phyloP scores from a whole-genome alignment of 2,329 filamentous ascomycete genomes.

The Graphilbum fragrans region DNA sequence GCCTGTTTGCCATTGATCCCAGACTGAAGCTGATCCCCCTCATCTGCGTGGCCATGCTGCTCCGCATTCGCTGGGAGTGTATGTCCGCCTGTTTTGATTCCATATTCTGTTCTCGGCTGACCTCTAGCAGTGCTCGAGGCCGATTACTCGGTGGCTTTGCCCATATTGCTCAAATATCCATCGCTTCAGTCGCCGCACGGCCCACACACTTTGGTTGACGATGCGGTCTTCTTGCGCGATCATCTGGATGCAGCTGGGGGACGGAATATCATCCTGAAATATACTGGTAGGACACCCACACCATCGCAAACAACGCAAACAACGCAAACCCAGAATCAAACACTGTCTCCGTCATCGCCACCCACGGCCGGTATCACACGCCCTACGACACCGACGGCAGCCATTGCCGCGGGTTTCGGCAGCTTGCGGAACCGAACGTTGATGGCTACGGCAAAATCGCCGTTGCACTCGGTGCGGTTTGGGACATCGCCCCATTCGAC shows the following conservation, averaged over 20 bases:
- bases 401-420: conserved; percentile 13
- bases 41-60: conserved; percentile 87
- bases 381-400: conserved; percentile 7
- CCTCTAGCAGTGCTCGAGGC: conserved; percentile 56
- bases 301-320: no score
- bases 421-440: conserved; percentile 28
- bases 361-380: conserved; percentile 3
- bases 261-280: conserved; percentile 55
- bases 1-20: conserved; percentile 77
- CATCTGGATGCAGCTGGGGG: conserved; percentile 53
- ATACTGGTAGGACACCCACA: conserved; percentile 40
- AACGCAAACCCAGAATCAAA: no score
- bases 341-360: neutral
- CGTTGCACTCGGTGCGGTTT: conserved; percentile 17
- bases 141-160: conserved; percentile 78
- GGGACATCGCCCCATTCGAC: neutral
- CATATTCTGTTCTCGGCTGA: neutral
- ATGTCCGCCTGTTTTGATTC: conserved; percentile 20
- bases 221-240: conserved; percentile 63
- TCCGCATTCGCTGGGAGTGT: conserved; percentile 85
- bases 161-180: conserved; percentile 75
- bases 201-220: conserved; percentile 67
- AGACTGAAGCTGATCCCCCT: conserved; percentile 71
- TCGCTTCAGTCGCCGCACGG: conserved; percentile 47
- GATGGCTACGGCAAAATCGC: conserved; percentile 23